These are phyloP conservation scores for Umbelopsis isabellina DNA, from an alignment of 192 early-diverging fungal species.

Conservation along the genomic window DNA sequence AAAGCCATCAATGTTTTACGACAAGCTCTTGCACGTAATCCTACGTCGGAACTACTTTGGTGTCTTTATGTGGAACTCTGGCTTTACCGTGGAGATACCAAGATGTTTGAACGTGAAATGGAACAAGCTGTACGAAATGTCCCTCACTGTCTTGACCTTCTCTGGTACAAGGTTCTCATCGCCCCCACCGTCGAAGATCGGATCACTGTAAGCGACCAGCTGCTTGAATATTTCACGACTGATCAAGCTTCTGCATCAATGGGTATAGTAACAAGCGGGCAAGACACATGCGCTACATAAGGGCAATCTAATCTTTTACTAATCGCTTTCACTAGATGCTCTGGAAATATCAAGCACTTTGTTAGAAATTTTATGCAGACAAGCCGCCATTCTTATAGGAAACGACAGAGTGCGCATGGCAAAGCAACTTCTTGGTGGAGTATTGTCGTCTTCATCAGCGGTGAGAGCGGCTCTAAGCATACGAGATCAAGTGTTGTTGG, in stretches of 20 bases:
- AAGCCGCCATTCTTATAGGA: slow-evolving; percentile 4
- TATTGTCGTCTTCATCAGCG: slow-evolving; percentile 14
- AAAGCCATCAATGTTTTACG: slow-evolving; percentile 5
- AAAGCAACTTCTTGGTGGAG: slow-evolving; percentile 4
- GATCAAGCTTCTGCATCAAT: background rate
- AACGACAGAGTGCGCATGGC: background rate
- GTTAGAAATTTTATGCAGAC: slow-evolving; percentile 9
- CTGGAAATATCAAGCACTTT: background rate
- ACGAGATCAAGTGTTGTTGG: slow-evolving; percentile 14
- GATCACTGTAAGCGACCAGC: background rate
- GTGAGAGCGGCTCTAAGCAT: slow-evolving; percentile 8
- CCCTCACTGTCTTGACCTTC: slow-evolving; percentile 5
- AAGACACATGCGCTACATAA: background rate
- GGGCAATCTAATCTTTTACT: background rate
- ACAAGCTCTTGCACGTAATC: slow-evolving; percentile 17
- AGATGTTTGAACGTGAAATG: slow-evolving; percentile 16
- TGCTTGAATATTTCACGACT: background rate
- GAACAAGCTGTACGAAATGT: background rate
- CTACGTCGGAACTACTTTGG: background rate
- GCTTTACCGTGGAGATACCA: slow-evolving; percentile 7
- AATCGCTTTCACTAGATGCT: slow-evolving; percentile 1
- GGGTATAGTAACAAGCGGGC: slow-evolving; percentile 13
- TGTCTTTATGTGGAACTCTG: slow-evolving; percentile 16
- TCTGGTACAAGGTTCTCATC: background rate
- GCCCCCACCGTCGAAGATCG: slow-evolving; percentile 1